Conservation (phyloP, 2,329 filamentous ascomycete genomes). For the Aspergillus hiratsukae region DNA sequence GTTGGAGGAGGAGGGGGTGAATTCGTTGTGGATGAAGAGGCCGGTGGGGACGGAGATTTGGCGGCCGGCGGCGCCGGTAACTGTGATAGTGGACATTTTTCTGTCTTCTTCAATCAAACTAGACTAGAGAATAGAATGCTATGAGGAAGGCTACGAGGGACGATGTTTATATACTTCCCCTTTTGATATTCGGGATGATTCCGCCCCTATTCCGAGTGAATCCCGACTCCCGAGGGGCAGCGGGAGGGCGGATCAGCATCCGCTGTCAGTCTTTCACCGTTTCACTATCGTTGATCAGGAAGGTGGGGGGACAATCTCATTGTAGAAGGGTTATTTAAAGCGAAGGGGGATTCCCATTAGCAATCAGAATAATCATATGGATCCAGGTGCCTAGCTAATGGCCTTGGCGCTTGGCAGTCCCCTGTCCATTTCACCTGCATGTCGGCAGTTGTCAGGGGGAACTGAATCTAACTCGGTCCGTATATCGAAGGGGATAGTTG, state of each 20-base stretch:
- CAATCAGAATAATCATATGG: not conserved
- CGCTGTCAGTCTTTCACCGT: not conserved
- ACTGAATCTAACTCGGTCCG: too few relatives aligned
- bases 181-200: not conserved
- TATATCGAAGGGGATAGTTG: too few relatives aligned
- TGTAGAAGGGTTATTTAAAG: not conserved
- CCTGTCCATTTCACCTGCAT: too few relatives aligned
- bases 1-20: slow-evolving; percentile 16
- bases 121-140: not conserved
- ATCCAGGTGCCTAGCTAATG: not conserved
- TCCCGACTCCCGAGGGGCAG: not conserved
- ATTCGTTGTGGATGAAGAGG: slow-evolving; percentile 27
- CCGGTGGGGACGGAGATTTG: slow-evolving; percentile 22
- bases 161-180: not conserved
- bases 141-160: too few relatives aligned
- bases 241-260: not conserved
- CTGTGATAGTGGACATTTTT: not conserved
- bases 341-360: not conserved
- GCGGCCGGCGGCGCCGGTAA: slow-evolving; percentile 15
- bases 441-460: too few relatives aligned
- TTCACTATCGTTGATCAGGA: not conserved
- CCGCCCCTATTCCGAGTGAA: not conserved
- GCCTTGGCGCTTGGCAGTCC: too few relatives aligned
- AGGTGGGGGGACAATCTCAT: not conserved
- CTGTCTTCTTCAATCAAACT: too few relatives aligned